These are phyloP conservation scores for Malassezia furfur DNA, from an alignment of 1,284 basidiomycete species.

Conservation along the genomic window DNA sequence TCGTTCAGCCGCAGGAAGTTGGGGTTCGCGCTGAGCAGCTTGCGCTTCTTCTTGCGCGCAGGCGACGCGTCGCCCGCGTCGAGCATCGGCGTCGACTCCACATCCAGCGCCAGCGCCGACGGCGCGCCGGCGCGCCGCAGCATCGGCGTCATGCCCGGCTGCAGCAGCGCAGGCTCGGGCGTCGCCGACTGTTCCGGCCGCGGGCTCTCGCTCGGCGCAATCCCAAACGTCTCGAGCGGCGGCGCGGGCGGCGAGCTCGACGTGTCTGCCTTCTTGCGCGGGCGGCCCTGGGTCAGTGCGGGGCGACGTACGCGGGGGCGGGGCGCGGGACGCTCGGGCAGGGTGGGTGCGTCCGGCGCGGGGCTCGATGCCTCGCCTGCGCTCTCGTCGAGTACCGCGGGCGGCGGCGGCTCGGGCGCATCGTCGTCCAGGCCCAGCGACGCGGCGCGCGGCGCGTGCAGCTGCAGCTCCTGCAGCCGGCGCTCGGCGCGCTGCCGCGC, in stretches of 20 bases:
- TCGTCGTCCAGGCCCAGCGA: too few relatives aligned
- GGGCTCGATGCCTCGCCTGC: background rate
- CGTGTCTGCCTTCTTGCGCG: background rate
- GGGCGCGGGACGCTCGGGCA: background rate
- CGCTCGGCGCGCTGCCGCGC: constrained; percentile 7
- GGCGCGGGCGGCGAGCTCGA: constrained; percentile 2
- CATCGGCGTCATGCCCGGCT: constrained; percentile 13
- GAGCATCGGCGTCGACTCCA: constrained; percentile 16
- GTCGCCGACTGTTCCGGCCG: background rate
- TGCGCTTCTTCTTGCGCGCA: constrained; percentile 12
- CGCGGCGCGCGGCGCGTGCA: too few relatives aligned
- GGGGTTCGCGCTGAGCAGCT: constrained; percentile 3
- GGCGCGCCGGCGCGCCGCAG: constrained; percentile 2
- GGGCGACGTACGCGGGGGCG: background rate
- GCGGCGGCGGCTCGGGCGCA: too few relatives aligned
- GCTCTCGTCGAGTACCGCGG: too few relatives aligned
- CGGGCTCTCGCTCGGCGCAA: background rate
- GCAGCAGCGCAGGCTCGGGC: background rate
- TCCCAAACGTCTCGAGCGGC: background rate
- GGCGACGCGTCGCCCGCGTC: background rate
- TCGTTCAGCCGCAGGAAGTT: constrained; percentile 12
- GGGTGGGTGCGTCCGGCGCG: background rate
- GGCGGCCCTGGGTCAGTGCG: constrained; percentile 4
- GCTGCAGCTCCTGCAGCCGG: too few relatives aligned
- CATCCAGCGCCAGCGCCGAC: background rate